Conservation (phyloP, 306 rosid genomes). For the Prunus mira region DNA sequence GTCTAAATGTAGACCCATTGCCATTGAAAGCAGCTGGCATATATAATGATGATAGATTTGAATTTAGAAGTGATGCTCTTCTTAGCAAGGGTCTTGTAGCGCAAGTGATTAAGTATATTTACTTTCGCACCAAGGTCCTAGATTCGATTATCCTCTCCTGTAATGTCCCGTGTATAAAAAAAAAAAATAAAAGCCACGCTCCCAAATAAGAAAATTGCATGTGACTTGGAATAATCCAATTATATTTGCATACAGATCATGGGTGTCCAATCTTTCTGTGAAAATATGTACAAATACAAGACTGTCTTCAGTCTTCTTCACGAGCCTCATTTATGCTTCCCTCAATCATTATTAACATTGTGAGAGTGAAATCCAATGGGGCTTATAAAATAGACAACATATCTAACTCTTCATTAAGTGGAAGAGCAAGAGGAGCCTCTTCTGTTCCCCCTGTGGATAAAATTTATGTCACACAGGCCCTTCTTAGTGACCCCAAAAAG, state of each 20-base stretch:
- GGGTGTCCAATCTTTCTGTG: conserved; percentile 20
- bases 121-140: too few species aligned
- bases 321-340: conserved; percentile 20
- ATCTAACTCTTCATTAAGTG: conserved; percentile 15
- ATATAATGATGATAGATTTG: too few species aligned
- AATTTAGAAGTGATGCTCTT: too few species aligned
- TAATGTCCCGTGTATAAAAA: too few species aligned
- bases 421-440: background rate
- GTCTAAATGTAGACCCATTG: too few species aligned
- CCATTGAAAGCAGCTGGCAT: background rate
- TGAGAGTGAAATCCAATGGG: background rate
- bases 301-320: conserved; percentile 14
- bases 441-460: background rate
- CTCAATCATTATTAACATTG: conserved; percentile 3
- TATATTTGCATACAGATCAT: conserved; percentile 32
- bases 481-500: background rate
- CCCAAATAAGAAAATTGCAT: conserved; percentile 17
- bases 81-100: too few species aligned
- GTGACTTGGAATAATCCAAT: conserved; percentile 28
- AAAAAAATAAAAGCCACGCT: background rate
- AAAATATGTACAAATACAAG: background rate
- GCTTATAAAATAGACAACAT: background rate
- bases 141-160: too few species aligned
- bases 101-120: too few species aligned
- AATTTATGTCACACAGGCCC: conserved; percentile 5